Percentiles rank a stretch among this genome's conserved stretches.
Conservation (phyloP, 2,329 filamentous ascomycete genomes). For the Lithohypha guttulata region DNA sequence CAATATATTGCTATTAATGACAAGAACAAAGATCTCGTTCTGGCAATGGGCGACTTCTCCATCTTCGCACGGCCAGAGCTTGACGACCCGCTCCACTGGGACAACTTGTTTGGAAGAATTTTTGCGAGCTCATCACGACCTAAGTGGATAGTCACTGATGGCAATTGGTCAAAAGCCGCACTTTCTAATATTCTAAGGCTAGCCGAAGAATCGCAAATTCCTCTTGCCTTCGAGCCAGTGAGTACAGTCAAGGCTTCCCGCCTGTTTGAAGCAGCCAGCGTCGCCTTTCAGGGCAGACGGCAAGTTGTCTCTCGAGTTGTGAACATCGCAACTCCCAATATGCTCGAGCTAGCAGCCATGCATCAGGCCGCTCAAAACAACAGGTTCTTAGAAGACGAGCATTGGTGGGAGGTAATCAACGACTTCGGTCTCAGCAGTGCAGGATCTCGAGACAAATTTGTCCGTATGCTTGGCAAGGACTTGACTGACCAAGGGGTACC, state of each 20-base stretch:
- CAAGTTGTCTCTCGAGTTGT: constrained; percentile 55
- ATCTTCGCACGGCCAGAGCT: constrained; percentile 52
- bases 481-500: constrained; percentile 74
- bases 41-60: constrained; percentile 93
- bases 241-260: constrained; percentile 66
- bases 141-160: constrained; percentile 76
- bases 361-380: constrained; percentile 56
- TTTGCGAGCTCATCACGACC: constrained; percentile 42
- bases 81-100: constrained; percentile 47
- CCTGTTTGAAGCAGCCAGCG: constrained; percentile 44
- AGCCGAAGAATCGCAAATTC: constrained; percentile 45
- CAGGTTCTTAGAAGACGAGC: constrained; percentile 55
- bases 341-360: constrained; percentile 70
- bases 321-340: constrained; percentile 72
- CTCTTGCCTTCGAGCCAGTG: constrained; percentile 78
- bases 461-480: constrained; percentile 52
- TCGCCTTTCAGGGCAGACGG: constrained; percentile 25
- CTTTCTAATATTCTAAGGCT: constrained; percentile 59
- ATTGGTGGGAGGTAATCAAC: constrained; percentile 75
- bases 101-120: constrained; percentile 49
- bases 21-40: constrained; percentile 65
- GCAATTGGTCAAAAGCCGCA: constrained; percentile 63
- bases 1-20: constrained; percentile 91
- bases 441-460: constrained; percentile 60
- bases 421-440: constrained; percentile 61